Percentiles rank a stretch among this genome's conserved stretches.
phyloP scores from a whole-genome alignment of 2,329 filamentous ascomycete species.

The Bimuria novae-zelandiae region DNA sequence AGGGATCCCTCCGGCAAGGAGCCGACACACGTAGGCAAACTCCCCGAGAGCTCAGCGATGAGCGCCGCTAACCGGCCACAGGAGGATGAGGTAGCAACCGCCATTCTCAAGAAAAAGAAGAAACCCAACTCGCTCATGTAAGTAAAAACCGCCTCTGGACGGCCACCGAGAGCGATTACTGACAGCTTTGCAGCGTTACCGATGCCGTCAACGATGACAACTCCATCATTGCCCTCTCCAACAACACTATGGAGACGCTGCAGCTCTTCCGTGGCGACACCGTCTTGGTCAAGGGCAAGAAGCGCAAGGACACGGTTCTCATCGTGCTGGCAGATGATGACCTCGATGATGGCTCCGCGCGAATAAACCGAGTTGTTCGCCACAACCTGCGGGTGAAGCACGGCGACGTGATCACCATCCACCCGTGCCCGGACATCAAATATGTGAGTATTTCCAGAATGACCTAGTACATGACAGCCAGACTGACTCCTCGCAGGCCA shows the following conservation, averaged over 20 bases:
- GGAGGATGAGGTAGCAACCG: slow-evolving; percentile 90
- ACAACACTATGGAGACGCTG: slow-evolving; percentile 98
- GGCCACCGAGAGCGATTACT: slow-evolving; percentile 22
- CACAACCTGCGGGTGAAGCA: slow-evolving; percentile 99
- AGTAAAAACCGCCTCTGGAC: slow-evolving; percentile 41
- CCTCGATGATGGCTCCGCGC: slow-evolving; percentile 93
- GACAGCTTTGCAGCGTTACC: slow-evolving; percentile 73
- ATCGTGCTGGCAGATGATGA: slow-evolving; percentile 98
- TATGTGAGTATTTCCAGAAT: slow-evolving; percentile 69
- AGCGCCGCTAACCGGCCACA: slow-evolving; percentile 50
- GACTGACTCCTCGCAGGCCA: slow-evolving; percentile 67
- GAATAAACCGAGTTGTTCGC: slow-evolving; percentile 97
- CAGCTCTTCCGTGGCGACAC: slow-evolving; percentile 99
- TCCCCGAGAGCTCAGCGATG: slow-evolving; percentile 13
- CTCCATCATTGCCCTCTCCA: slow-evolving; percentile 97
- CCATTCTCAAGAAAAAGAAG: slow-evolving; percentile 99
- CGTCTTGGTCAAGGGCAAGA: slow-evolving; percentile 98
- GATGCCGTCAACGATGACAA: slow-evolving; percentile 99
- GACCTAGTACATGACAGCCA: neutral
- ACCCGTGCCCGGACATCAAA: slow-evolving; percentile 99
- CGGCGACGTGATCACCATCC: slow-evolving; percentile 95
- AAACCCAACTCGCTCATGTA: slow-evolving; percentile 99
- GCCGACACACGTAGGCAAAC: slow-evolving; percentile 66
- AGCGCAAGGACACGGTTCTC: slow-evolving; percentile 97
- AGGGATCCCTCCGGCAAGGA: slow-evolving; percentile 91